phyloP scores from a whole-genome alignment of 2,329 filamentous ascomycete genomes.

The Colletotrichum sublineola region DNA sequence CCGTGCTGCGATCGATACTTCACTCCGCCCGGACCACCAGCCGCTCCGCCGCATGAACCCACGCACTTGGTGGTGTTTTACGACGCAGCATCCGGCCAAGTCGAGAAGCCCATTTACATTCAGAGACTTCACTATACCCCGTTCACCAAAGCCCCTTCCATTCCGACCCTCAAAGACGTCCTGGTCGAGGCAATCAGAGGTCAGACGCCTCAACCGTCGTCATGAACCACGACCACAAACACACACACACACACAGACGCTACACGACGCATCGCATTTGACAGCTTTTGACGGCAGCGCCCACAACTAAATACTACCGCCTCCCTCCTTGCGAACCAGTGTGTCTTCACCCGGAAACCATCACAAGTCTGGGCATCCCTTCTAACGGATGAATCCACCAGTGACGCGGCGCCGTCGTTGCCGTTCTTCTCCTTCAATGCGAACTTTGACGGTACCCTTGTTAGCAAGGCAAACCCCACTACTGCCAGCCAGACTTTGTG shows the following conservation, averaged over 20 bases:
- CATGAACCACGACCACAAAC: background rate
- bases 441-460: constrained; percentile 15
- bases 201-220: background rate
- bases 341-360: constrained; percentile 13
- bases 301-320: background rate
- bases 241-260: constrained; percentile 6
- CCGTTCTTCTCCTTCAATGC: constrained; percentile 19
- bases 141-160: background rate
- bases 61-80: constrained; percentile 37
- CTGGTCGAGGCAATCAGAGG: background rate
- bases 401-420: constrained; percentile 26
- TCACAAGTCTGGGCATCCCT: constrained; percentile 40
- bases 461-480: constrained; percentile 17
- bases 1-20: background rate
- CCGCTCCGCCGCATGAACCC: constrained; percentile 37
- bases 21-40: constrained; percentile 27
- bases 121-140: background rate
- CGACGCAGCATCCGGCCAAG: constrained; percentile 36
- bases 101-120: background rate
- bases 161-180: background rate
- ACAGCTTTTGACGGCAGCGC: constrained; percentile 2
- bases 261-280: constrained; percentile 15
- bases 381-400: constrained; percentile 35
- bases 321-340: background rate
- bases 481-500: constrained; percentile 7